Percentiles rank a stretch among this genome's conserved stretches.
phyloP scores from a whole-genome alignment of 78 protist species.

The Emiliania huxleyi region DNA sequence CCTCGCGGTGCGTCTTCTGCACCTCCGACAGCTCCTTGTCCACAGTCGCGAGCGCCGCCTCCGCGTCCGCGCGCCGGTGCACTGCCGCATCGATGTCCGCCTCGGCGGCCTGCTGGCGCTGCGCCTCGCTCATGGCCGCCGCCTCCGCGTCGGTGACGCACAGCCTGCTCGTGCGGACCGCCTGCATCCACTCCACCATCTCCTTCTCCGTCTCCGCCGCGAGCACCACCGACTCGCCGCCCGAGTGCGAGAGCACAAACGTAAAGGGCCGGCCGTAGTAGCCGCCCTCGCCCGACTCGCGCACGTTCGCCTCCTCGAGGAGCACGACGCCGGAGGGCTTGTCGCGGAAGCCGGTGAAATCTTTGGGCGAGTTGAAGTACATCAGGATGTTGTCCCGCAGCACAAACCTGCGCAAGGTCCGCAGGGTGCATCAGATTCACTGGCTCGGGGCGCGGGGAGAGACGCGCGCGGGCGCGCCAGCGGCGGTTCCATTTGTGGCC shows the following conservation, averaged over 20 bases:
- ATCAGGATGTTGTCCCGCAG: constrained; percentile 20
- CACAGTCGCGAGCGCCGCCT: neutral
- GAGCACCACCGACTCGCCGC: neutral
- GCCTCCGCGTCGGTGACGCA: neutral
- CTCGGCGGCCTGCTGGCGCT: neutral
- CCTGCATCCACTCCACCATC: neutral
- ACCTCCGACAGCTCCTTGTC: neutral
- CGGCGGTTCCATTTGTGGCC: neutral
- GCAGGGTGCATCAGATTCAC: too few relatives aligned
- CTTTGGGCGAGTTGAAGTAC: neutral
- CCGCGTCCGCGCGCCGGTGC: neutral
- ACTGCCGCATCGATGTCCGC: neutral
- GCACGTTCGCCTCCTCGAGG: constrained; percentile 4
- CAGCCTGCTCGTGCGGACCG: neutral
- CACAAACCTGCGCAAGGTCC: neutral
- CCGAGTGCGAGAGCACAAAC: neutral
- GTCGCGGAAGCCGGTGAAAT: neutral
- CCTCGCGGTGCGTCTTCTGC: neutral
- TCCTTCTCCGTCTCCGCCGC: neutral
- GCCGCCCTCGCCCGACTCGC: neutral
- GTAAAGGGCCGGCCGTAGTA: neutral
- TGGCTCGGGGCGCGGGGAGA: too few relatives aligned
- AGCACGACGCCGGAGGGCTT: constrained; percentile 9
- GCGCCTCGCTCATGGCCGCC: neutral
- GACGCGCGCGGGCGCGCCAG: too few relatives aligned